Percentiles rank a stretch among this genome's conserved stretches.
Conservation (phyloP, 768 basidiomycete species). For the Podaxis sp. region DNA sequence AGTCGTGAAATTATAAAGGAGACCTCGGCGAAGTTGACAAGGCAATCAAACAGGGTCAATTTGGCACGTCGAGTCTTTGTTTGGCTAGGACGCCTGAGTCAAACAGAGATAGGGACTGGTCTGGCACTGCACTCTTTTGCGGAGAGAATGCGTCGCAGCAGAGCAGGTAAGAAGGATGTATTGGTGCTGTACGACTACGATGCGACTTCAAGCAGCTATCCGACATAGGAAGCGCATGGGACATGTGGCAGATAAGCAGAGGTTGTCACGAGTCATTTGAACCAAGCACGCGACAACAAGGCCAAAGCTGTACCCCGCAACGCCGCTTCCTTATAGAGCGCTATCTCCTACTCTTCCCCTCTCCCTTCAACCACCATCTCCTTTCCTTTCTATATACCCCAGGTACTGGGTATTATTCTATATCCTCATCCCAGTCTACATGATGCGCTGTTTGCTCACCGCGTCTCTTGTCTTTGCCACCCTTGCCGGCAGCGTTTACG, state of each 20-base stretch:
- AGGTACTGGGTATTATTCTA: not conserved
- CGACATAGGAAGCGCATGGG: not conserved
- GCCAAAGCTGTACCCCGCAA: constrained; percentile 7
- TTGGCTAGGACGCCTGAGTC: not conserved
- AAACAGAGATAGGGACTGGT: not conserved
- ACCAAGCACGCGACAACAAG: constrained; percentile 11
- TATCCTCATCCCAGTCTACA: constrained; percentile 3
- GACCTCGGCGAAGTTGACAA: not conserved
- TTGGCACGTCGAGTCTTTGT: not conserved
- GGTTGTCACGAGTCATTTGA: not conserved
- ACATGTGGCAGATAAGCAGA: not conserved
- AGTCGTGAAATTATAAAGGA: not conserved
- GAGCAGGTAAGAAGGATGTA: not conserved
- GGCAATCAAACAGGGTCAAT: not conserved
- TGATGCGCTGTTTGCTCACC: constrained; percentile 65
- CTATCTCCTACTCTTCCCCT: constrained; percentile 8
- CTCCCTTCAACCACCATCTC: constrained; percentile 5
- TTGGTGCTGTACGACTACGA: not conserved
- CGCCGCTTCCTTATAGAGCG: constrained; percentile 14
- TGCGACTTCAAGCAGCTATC: not conserved
- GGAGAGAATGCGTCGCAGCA: not conserved
- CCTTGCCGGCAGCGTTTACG: constrained; percentile 55
- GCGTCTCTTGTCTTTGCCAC: constrained; percentile 60
- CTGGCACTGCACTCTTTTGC: not conserved
- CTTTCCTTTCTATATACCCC: not conserved